phyloP scores from a whole-genome alignment of 2,329 filamentous ascomycete genomes.

The Aspergillus novoparasiticus region DNA sequence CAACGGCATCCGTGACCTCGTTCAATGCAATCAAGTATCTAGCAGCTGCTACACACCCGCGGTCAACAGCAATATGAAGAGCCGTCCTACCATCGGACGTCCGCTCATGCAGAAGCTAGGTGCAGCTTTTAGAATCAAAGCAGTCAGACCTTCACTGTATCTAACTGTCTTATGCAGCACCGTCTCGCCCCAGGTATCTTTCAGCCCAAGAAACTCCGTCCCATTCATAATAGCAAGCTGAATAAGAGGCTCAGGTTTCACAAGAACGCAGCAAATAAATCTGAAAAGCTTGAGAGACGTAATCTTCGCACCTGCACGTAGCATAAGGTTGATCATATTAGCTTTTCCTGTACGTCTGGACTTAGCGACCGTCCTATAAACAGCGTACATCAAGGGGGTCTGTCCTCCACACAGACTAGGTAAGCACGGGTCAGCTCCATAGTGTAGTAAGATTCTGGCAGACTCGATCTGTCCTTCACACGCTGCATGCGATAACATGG shows the following conservation, averaged over 20 bases:
- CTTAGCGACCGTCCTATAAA: background rate
- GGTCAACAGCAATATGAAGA: background rate
- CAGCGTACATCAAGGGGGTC: background rate
- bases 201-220: background rate
- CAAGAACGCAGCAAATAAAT: background rate
- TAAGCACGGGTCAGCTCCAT: background rate
- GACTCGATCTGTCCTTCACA: background rate
- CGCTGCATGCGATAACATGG: background rate
- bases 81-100: background rate
- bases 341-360: accelerated
- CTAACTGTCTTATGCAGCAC: background rate
- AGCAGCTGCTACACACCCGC: background rate
- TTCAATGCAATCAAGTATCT: background rate
- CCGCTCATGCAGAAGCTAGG: background rate
- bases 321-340: background rate
- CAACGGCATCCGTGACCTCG: background rate
- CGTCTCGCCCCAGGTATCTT: background rate
- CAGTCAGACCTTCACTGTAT: background rate
- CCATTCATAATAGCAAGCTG: background rate
- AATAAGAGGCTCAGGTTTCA: background rate
- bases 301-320: background rate
- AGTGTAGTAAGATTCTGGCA: background rate
- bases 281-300: background rate
- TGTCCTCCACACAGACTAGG: background rate
- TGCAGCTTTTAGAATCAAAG: background rate